Percentiles rank a stretch among this genome's conserved stretches.
Evolutionary conservation across 2,329 filamentous ascomycete genomes (phyloP).

Genomic region (Ophiocordyceps camponoti-saundersi): DNA sequence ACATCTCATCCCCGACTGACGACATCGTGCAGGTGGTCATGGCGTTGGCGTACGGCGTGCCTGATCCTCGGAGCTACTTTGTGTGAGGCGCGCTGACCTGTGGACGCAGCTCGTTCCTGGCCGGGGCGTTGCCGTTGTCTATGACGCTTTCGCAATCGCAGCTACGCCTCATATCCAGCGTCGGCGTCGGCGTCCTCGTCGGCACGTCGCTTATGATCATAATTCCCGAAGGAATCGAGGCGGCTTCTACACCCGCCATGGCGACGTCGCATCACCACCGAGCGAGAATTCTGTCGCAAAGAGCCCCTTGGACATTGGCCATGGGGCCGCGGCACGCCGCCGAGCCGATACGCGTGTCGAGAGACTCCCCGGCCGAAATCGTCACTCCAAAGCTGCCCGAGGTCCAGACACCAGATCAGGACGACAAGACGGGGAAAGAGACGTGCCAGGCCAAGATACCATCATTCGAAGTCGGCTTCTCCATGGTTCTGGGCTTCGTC

Average conservation of each 20-base stretch:
- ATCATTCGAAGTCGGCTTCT: constrained; percentile 67
- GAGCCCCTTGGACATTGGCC: constrained; percentile 14
- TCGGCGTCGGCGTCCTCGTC: constrained; percentile 86
- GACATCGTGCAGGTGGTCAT: constrained; percentile 30
- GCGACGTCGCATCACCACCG: constrained; percentile 21
- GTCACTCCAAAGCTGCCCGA: background rate
- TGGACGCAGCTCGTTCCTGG: constrained; percentile 66
- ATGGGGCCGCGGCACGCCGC: constrained; percentile 9
- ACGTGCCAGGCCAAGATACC: constrained; percentile 29
- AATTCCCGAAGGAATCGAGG: constrained; percentile 91
- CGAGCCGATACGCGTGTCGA: constrained; percentile 3
- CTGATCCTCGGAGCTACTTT: background rate
- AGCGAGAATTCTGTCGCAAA: constrained; percentile 13
- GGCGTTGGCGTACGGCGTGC: constrained; percentile 35
- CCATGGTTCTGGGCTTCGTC: constrained; percentile 75
- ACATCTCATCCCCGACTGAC: background rate
- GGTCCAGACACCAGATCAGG: constrained; percentile 3
- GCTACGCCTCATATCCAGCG: constrained; percentile 73
- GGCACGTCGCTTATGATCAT: constrained; percentile 94
- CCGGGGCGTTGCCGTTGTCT: constrained; percentile 77
- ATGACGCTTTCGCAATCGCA: constrained; percentile 78
- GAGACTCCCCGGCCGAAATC: background rate
- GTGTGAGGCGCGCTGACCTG: background rate
- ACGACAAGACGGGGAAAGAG: constrained; percentile 15
- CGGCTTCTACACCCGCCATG: constrained; percentile 46